Conservation (phyloP, 2,329 filamentous ascomycete species). For the Fusarium staphyleae region DNA sequence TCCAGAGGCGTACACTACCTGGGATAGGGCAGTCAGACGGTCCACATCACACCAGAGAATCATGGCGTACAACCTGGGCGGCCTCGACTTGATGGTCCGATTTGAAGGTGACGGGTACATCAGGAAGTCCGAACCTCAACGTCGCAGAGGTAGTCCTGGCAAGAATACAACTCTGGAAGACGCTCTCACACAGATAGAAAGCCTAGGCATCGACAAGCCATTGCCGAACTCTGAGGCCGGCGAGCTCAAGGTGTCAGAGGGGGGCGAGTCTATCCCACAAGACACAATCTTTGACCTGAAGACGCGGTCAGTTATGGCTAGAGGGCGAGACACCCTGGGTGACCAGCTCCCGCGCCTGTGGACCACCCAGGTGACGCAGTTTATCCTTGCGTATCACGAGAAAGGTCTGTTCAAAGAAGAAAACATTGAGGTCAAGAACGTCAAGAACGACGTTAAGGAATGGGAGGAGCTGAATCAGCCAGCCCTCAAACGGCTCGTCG, state of each 20-base stretch:
- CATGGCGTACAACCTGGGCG: slow-evolving; percentile 63
- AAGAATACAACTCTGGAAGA: not conserved
- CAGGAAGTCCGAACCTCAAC: not conserved
- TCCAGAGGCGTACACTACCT: slow-evolving; percentile 70
- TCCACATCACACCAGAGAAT: slow-evolving; percentile 70
- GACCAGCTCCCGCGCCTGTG: slow-evolving; percentile 53
- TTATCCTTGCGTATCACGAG: slow-evolving; percentile 52
- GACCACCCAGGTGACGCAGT: slow-evolving; percentile 49
- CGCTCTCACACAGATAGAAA: slow-evolving; percentile 6
- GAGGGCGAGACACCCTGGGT: slow-evolving; percentile 38
- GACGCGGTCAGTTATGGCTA: slow-evolving; percentile 45
- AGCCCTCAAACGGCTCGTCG: slow-evolving; percentile 41
- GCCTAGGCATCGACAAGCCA: slow-evolving; percentile 9
- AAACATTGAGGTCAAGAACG: slow-evolving; percentile 46
- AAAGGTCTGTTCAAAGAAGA: slow-evolving; percentile 43
- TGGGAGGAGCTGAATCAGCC: slow-evolving; percentile 49
- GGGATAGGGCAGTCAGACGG: slow-evolving; percentile 60
- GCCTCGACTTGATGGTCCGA: slow-evolving; percentile 39
- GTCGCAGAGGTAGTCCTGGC: not conserved
- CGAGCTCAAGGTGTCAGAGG: slow-evolving; percentile 27
- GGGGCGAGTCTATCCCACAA: slow-evolving; percentile 44
- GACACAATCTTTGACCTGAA: slow-evolving; percentile 53
- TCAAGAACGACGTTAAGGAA: slow-evolving; percentile 39
- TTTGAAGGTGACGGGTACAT: slow-evolving; percentile 44
- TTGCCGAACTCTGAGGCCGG: not conserved